A percentile compares a stretch with the other conserved stretches of the same genome.
Evolutionary conservation across 495 filamentous ascomycete species (phyloP).

Genomic region (Hypoxylon intermedium): DNA sequence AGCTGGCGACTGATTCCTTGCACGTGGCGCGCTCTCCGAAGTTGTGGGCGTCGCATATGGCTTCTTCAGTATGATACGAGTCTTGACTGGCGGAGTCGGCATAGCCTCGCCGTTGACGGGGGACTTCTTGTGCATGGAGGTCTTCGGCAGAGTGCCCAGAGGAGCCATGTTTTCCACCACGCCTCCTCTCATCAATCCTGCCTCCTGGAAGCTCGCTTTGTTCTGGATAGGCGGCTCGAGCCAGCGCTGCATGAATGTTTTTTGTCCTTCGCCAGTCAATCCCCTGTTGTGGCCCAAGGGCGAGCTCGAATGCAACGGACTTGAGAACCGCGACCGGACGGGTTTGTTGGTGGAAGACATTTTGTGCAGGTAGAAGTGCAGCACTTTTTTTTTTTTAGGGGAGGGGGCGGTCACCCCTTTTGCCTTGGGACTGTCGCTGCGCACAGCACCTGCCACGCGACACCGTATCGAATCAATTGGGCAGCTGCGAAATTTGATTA

Average conservation of each 20-base stretch:
- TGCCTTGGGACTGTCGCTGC: constrained; percentile 14
- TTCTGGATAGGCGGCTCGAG: constrained; percentile 71
- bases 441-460: constrained; percentile 27
- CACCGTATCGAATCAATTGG: constrained; percentile 30
- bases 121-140: constrained; percentile 52
- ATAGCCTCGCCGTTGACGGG: constrained; percentile 28
- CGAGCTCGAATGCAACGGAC: constrained; percentile 54
- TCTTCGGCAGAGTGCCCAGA: constrained; percentile 67
- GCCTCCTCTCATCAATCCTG: constrained; percentile 65
- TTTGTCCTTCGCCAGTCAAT: constrained; percentile 41
- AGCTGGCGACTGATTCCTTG: constrained; percentile 3
- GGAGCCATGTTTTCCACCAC: constrained; percentile 75
- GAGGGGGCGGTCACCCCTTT: constrained; percentile 33
- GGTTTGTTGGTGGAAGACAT: constrained; percentile 48
- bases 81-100: constrained; percentile 37
- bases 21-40: constrained; percentile 20
- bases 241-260: constrained; percentile 65
- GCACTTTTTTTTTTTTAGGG: constrained; percentile 15
- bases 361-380: constrained; percentile 8
- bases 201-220: constrained; percentile 76
- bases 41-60: constrained; percentile 23
- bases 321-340: constrained; percentile 62
- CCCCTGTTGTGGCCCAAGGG: constrained; percentile 44
- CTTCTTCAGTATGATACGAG: constrained; percentile 51
- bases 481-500: constrained; percentile 17